Evolutionary conservation across 1,139 yeast genomes (phyloP), one percentile per base, ranked within the genome.

Genomic region (Geotrichum klebahnii): DNA sequence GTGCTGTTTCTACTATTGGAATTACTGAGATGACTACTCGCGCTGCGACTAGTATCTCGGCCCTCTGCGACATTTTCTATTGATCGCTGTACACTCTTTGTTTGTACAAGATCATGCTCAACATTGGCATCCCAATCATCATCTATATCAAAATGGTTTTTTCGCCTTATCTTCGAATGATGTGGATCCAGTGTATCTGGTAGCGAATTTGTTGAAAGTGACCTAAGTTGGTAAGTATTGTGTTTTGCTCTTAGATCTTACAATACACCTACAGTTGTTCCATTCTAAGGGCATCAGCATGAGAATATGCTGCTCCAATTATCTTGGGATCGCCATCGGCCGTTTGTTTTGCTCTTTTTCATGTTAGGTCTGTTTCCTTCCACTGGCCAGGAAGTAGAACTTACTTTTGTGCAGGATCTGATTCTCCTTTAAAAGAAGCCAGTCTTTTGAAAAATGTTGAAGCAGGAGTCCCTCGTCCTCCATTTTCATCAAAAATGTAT

Each of bases 41-140:
- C 37, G 48, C 37, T 50, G 28, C n/a, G 51, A 23, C 38, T 52
- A 49, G 42, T 45, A 19, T 32, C 29, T 16, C 35, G 31, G 33
- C 48, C 17, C 12, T 44, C 43, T 63, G 64, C 34, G 10, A 59
- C 61, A 46, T 64, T 62, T 49, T 68, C 72, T 10, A 66, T 57
- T 33, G 67, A 62, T 47, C 66, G 61, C 37, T 63, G 67, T 22
- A 60, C 62, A 41, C 64, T 61, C 47, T 51, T 65, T 54, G 47
- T 69, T 57, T 66, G 70, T 62, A 70, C 67, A 44, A 63, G 61
- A 52, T 68, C 70, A 56, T 74, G 84, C 56, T 84, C 88, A 41
- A 88, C 74, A 35, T 81, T 84, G 3, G 95, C 94, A 63, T 88
- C 90, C 97, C 96, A 89, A 66, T 88, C 96, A 60, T 85, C 95